A percentile compares a stretch with the other conserved stretches of the same genome.
These are phyloP conservation scores for Umbelopsis ramanniana DNA, from an alignment of 192 early-diverging fungal genomes.

Conservation along the genomic window DNA sequence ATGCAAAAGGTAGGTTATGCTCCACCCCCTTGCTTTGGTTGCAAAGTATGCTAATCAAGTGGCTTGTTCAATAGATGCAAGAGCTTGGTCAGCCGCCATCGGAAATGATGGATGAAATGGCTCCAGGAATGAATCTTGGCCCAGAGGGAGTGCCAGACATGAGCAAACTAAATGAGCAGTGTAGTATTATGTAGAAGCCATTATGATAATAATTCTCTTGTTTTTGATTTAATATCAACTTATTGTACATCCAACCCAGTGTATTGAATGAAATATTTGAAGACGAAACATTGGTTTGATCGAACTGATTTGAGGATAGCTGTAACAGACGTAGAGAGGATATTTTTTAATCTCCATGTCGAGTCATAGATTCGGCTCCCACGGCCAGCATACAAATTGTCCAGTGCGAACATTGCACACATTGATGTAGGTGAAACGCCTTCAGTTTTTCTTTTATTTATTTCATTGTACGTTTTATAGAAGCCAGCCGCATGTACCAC, in stretches of 20 bases:
- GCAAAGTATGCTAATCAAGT: neutral
- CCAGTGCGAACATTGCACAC: too few species aligned
- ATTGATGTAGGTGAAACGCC: too few species aligned
- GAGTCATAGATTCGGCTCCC: too few species aligned
- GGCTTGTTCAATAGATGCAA: constrained; percentile 79
- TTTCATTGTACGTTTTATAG: neutral
- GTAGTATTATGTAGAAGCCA: constrained; percentile 50
- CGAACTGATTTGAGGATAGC: too few species aligned
- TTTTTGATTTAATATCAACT: neutral
- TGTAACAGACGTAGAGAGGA: too few species aligned
- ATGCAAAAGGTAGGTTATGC: constrained; percentile 83
- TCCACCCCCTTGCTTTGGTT: neutral
- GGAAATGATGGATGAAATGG: constrained; percentile 86
- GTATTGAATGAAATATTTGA: neutral
- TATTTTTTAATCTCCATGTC: too few species aligned
- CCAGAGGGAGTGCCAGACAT: constrained; percentile 58
- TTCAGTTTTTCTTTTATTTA: too few species aligned
- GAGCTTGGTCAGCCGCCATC: constrained; percentile 94
- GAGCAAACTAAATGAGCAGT: constrained; percentile 53
- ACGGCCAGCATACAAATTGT: neutral
- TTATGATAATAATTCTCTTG: neutral
- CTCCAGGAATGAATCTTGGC: constrained; percentile 89
- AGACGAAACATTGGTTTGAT: neutral
- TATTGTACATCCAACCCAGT: neutral
- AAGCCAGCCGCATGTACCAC: neutral